A percentile compares a stretch with the other conserved stretches of the same genome.
phyloP scores from a whole-genome alignment of 352 stramenopile species.

The Globisporangium mamillatum region DNA sequence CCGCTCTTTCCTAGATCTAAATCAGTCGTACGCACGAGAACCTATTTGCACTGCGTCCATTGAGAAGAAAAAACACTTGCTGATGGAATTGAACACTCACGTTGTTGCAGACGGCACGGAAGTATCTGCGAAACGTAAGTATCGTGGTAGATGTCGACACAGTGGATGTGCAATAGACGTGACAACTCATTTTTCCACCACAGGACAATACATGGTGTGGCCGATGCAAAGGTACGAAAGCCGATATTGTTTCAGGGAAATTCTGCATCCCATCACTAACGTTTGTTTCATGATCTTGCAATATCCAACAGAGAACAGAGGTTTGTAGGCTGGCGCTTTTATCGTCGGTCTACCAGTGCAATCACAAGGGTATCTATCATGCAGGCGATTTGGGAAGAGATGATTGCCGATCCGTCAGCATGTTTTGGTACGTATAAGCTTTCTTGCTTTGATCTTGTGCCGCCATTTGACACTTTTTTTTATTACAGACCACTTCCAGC shows the following conservation, averaged over 20 bases:
- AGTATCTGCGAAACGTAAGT: constrained; percentile 71
- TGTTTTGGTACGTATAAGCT: constrained; percentile 55
- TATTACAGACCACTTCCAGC: constrained; percentile 64
- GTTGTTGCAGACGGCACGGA: constrained; percentile 25
- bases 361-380: neutral
- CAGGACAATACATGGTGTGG: constrained; percentile 66
- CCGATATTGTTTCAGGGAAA: neutral
- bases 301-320: constrained; percentile 9
- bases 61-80: neutral
- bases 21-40: constrained; percentile 36
- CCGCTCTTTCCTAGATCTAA: constrained; percentile 34
- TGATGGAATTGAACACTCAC: neutral
- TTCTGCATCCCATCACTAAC: neutral
- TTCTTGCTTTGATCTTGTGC: neutral
- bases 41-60: neutral
- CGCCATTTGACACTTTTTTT: neutral
- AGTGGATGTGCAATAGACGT: neutral
- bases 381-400: constrained; percentile 88
- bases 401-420: constrained; percentile 79
- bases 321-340: neutral
- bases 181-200: neutral
- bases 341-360: neutral
- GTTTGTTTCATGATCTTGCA: neutral
- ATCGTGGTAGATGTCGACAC: neutral
- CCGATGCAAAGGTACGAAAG: constrained; percentile 50